Evolutionary conservation across 805 yeast species (phyloP), one percentile per base, ranked within the genome.

Genomic region (Metschnikowia chrysomelidarum): DNA sequence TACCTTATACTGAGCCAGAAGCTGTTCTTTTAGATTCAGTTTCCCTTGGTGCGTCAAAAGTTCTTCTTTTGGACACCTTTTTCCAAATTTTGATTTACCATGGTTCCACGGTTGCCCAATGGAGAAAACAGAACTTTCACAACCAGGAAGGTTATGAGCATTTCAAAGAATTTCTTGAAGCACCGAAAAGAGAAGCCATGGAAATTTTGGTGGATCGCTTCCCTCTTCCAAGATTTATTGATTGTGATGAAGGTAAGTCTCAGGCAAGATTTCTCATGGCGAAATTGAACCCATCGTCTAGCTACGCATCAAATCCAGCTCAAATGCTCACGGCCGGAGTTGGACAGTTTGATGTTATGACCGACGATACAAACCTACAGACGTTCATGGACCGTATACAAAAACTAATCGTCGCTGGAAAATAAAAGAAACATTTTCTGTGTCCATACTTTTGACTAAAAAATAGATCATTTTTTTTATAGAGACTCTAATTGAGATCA

Each of bases 231-330:
- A 66, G 87, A 49, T 80, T 79, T 47, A 78, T 80, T 34, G 86
- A 80, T 51, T 78, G 85, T 17, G 85, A 80, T 48, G 86, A 80
- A 54, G 86, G 86, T 36, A 87, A 86, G 3, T 79, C 86, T 0
- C 87, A 80, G 52, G 86, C 87, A 0, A 69, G 87, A 57, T 80
- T 80, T 54, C 63, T 80, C 37, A 76, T 76, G 69, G 80, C 86
- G 3, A 80, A 80, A 57, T 63, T 80, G 49, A 80, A 80, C 56
- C 87, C 87, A 10, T 71, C 83, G 4, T 77, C 79, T 2, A 70
- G 71, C 29, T 78, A 79, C 53, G 50, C 59, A 6, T 64, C 73
- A 20, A 46, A 64, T 32, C 67, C 67, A 10, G 57, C 51, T 36
- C 61, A 60, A 32, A 30, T 53, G 47, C 50, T 56, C 42, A 29